These are phyloP conservation scores for Fusarium euwallaceae DNA, from an alignment of 2,329 filamentous ascomycete species.

Conservation along the genomic window DNA sequence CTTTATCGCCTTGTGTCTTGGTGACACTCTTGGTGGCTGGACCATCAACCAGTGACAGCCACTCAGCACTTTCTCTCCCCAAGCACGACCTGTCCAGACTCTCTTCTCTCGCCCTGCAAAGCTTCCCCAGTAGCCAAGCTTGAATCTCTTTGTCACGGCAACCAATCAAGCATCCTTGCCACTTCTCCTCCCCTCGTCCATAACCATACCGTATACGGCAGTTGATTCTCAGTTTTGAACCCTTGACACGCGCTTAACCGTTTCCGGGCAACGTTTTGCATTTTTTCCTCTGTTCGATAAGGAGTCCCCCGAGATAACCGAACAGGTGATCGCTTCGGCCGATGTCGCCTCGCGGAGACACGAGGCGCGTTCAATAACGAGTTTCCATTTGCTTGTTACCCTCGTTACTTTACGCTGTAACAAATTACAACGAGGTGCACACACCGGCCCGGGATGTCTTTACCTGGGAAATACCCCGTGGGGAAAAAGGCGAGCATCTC, in stretches of 20 bases:
- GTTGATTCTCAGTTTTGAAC: constrained; percentile 36
- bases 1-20: not conserved
- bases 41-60: not conserved
- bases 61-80: not conserved
- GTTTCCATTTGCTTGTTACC: not conserved
- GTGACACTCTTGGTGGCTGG: not conserved
- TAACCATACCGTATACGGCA: constrained; percentile 29
- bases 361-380: not conserved
- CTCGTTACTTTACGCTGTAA: not conserved
- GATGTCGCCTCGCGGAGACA: constrained; percentile 1
- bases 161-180: constrained; percentile 18
- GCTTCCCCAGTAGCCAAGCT: not conserved
- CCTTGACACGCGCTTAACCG: constrained; percentile 27
- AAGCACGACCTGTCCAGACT: not conserved
- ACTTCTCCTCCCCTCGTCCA: not conserved
- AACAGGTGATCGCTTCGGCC: constrained; percentile 9
- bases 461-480: constrained; percentile 26
- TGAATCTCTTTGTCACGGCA: constrained; percentile 1
- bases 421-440: not conserved
- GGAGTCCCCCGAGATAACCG: constrained; percentile 38
- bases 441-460: constrained; percentile 26
- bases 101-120: not conserved
- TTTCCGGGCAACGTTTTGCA: constrained; percentile 41
- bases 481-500: constrained; percentile 12
- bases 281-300: constrained; percentile 31